phyloP scores from a whole-genome alignment of 2,329 filamentous ascomycete species.

The Truncatella angustata region DNA sequence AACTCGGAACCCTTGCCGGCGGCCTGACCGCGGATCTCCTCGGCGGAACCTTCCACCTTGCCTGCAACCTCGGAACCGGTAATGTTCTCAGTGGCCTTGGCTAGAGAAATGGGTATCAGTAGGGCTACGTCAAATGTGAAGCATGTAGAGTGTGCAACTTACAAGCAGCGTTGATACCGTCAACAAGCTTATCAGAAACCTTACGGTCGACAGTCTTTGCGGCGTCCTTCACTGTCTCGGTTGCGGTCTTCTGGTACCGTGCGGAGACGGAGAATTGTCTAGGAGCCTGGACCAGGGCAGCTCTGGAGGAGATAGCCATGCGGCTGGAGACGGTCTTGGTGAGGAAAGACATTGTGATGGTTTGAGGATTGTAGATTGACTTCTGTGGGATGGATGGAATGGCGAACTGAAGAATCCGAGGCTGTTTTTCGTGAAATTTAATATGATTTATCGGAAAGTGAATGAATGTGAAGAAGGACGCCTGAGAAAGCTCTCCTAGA shows the following conservation, averaged over 20 bases:
- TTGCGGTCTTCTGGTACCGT: conserved; percentile 44
- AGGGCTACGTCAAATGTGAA: too few relatives aligned
- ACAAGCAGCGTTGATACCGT: conserved; percentile 60
- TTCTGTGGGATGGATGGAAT: not conserved
- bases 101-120: too few relatives aligned
- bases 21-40: conserved; percentile 27
- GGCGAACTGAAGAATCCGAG: not conserved
- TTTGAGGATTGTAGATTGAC: conserved; percentile 13
- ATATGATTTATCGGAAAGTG: not conserved
- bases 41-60: conserved; percentile 34
- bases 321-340: conserved; percentile 44
- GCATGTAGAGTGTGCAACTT: too few relatives aligned
- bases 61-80: conserved; percentile 41
- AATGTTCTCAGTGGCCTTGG: conserved; percentile 36
- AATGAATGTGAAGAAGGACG: not conserved
- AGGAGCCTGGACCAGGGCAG: conserved; percentile 38
- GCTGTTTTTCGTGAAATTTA: not conserved
- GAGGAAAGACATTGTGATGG: conserved; percentile 50
- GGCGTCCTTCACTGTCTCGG: conserved; percentile 57
- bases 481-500: not conserved
- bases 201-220: conserved; percentile 58
- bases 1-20: conserved; percentile 24
- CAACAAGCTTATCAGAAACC: conserved; percentile 60
- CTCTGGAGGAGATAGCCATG: conserved; percentile 33
- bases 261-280: conserved; percentile 51